Base-by-base conservation (phyloP, 257 asterid species). In the Coffea eugenioides region DNA sequence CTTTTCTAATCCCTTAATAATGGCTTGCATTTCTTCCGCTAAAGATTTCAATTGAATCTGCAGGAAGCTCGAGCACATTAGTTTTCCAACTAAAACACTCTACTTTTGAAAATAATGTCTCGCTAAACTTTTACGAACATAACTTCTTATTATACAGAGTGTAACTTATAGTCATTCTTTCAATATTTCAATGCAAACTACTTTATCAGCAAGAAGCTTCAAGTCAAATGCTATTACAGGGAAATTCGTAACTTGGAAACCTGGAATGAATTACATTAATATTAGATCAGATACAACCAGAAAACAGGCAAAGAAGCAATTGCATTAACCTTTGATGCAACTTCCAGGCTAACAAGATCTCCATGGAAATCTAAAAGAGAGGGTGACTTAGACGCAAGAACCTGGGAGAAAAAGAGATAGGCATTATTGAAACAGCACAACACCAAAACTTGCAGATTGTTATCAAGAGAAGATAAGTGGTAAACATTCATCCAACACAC, bases 11-110 rank as follows among this genome's bases (percentile, higher is more conserved):
- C 98, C 99, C 88, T 92, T 96, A 84, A 88, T 91, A 77, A 96
- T 96, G 82, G 99, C 97, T 93, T 96, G 98, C 99, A 96, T 96
- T 91, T 96, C 99, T 87, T 96, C 99, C 61, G 99, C 99, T 89
- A 94, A 90, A 71, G 94, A 91, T 87, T 96, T 96, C 90, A 96
- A 73, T 91, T 94, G 99, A 87, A 96, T 94, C 98, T 96, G 89
- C 82, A 77, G 71, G 62, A 81, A 84, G 78, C 68, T 2, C 57
- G 23, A 45, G 65, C 43, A 11, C 66, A 25, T 78, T 48, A 68
- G 56, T 75, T 79, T 69, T 48, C 45, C 52, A 51, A 41, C 73
- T 6, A 51, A 45, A 74, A n/a, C 16, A 62, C 65, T 52, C 62
- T 34, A 43, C 2, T 39, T 49, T n/a, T 51, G 61, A 75, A 75